Conservation (phyloP, 306 rosid species). For the Sicyos edulis region DNA sequence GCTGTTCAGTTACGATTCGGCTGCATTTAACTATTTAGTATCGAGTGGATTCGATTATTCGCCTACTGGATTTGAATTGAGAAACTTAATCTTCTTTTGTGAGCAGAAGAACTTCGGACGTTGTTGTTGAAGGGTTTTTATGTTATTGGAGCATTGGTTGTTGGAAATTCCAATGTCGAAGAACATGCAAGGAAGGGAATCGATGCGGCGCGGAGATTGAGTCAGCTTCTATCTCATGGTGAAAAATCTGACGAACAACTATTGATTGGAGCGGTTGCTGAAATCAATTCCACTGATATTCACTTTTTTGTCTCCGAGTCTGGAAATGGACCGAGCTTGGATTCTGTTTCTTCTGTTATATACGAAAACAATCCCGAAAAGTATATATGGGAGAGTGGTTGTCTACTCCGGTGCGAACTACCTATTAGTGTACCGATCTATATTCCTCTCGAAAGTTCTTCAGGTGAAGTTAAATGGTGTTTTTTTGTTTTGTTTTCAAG, state of each 20-base stretch:
- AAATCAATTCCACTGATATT: constrained; percentile 31
- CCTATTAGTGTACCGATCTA: constrained; percentile 64
- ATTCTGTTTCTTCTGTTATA: constrained; percentile 32
- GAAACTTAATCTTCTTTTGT: constrained; percentile 8
- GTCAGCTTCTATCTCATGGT: constrained; percentile 36
- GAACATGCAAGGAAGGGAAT: constrained; percentile 39
- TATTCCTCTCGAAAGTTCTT: constrained; percentile 38
- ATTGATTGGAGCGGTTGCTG: constrained; percentile 53
- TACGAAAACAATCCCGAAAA: constrained; percentile 47
- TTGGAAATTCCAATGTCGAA: constrained; percentile 31
- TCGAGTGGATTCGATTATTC: neutral
- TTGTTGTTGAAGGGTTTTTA: constrained; percentile 60
- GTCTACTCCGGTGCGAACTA: constrained; percentile 69
- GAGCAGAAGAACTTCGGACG: constrained; percentile 62
- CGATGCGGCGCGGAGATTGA: constrained; percentile 39
- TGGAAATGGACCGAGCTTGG: constrained; percentile 26
- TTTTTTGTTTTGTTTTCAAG: neutral
- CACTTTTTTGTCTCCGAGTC: constrained; percentile 44
- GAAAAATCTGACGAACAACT: constrained; percentile 25
- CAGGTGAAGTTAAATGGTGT: constrained; percentile 38
- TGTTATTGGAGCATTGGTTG: constrained; percentile 54
- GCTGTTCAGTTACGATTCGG: neutral
- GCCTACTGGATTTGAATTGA: constrained; percentile 1
- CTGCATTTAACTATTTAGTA: neutral
- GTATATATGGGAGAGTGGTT: constrained; percentile 78